phyloP scores from a whole-genome alignment of 2,329 filamentous ascomycete species.

The Ceratocystis huliohia region DNA sequence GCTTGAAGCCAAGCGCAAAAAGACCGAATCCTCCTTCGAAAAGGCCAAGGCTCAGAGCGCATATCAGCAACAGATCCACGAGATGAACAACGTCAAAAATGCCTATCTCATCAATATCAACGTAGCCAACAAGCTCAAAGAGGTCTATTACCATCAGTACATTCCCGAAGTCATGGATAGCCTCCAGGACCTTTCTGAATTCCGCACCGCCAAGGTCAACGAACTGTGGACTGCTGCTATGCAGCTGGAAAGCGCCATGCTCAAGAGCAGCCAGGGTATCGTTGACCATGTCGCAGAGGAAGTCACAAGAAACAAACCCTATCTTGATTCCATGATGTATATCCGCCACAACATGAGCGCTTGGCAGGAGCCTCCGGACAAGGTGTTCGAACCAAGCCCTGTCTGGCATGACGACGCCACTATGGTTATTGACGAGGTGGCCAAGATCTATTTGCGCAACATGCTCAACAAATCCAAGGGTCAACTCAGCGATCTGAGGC shows the following conservation, averaged over 20 bases:
- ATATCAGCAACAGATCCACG: conserved; percentile 81
- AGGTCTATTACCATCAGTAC: conserved; percentile 95
- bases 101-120: conserved; percentile 95
- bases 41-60: conserved; percentile 82
- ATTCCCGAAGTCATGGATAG: conserved; percentile 87
- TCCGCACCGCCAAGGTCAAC: conserved; percentile 72
- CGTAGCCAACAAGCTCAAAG: conserved; percentile 94
- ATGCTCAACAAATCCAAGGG: conserved; percentile 81
- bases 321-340: conserved; percentile 96
- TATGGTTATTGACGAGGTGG: conserved; percentile 75
- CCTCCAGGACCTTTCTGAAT: conserved; percentile 85
- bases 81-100: conserved; percentile 98
- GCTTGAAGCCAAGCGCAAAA: conserved; percentile 87
- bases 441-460: conserved; percentile 84
- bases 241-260: conserved; percentile 64
- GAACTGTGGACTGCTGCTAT: conserved; percentile 71
- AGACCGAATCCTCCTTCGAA: conserved; percentile 86
- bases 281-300: conserved; percentile 63
- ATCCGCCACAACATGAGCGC: conserved; percentile 74
- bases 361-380: conserved; percentile 75
- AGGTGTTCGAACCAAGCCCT: conserved; percentile 83
- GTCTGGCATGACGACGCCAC: conserved; percentile 90
- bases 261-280: conserved; percentile 59
- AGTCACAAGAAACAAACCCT: conserved; percentile 75
- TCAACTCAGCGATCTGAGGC: conserved; percentile 64